Percentiles rank a stretch among this genome's conserved stretches.
Conservation (phyloP, 441 rosid species). For the Hypseocharis bilobata region DNA sequence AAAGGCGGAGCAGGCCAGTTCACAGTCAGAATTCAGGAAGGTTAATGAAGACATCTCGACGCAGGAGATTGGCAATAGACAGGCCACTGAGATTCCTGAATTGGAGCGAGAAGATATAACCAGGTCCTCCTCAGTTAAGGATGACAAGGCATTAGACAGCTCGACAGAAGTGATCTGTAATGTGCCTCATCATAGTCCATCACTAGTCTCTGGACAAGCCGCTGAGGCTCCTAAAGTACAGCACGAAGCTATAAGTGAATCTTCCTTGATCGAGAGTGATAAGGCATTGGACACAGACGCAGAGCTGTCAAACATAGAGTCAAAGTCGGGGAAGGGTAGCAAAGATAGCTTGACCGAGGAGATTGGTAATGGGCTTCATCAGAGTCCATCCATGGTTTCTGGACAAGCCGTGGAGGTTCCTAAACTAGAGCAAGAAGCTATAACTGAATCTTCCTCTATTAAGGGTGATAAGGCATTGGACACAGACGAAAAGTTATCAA, state of each 20-base stretch:
- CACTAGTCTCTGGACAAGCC: conserved; percentile 13
- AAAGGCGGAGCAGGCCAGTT: conserved; percentile 24
- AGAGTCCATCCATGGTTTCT: no score
- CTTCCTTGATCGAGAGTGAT: conserved; percentile 18
- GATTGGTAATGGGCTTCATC: no score
- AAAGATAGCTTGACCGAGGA: conserved; percentile 26
- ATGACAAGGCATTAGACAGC: conserved; percentile 39
- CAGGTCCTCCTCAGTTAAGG: neutral
- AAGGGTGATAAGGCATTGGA: conserved; percentile 40
- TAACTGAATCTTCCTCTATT: no score
- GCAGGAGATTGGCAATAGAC: conserved; percentile 23
- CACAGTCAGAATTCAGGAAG: conserved; percentile 36
- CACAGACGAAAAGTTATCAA: conserved; percentile 17
- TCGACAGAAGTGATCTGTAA: no score
- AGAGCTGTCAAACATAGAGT: conserved; percentile 31
- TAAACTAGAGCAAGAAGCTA: no score
- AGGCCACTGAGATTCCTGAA: neutral
- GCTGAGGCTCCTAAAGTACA: conserved; percentile 16
- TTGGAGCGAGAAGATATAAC: neutral
- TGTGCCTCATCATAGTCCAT: no score
- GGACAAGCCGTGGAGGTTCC: no score
- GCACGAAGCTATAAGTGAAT: conserved; percentile 11
- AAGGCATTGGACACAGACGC: conserved; percentile 12
- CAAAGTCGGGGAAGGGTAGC: conserved; percentile 33
- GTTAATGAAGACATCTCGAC: conserved; percentile 30